Percentiles rank a stretch among this genome's conserved stretches.
Evolutionary conservation across 257 asterid genomes (phyloP).

Genomic region (Solanum pimpinellifolium): DNA sequence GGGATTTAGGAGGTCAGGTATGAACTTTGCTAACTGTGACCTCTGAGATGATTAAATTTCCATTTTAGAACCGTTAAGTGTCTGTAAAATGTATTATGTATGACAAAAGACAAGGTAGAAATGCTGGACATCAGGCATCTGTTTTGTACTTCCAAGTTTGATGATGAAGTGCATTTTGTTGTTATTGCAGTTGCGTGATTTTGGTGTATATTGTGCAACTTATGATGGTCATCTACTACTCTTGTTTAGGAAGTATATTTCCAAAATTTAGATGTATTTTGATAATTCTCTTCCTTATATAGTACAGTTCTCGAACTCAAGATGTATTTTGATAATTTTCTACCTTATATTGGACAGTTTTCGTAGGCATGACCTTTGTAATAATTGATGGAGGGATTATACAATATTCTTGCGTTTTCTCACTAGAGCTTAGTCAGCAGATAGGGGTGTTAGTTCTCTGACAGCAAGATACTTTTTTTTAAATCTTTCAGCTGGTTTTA

Average conservation of each 20-base stretch:
- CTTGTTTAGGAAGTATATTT: neutral
- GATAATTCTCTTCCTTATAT: neutral
- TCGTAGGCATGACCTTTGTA: neutral
- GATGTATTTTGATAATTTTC: neutral
- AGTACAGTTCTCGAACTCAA: neutral
- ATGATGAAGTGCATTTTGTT: neutral
- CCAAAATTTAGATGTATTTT: neutral
- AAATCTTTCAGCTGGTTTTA: neutral
- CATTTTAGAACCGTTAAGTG: neutral
- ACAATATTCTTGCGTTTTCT: neutral
- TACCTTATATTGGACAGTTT: neutral
- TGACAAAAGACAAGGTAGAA: neutral
- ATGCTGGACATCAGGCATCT: neutral
- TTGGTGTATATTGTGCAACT: neutral
- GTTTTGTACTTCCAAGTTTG: neutral
- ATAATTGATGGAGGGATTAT: neutral
- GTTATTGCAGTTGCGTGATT: neutral
- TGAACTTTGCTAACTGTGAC: neutral
- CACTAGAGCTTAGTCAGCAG: neutral
- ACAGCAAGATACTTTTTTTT: neutral
- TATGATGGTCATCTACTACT: neutral
- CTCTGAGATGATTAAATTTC: neutral
- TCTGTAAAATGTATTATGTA: neutral
- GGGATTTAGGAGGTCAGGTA: conserved; percentile 99
- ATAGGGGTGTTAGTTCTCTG: neutral